Percentiles rank a stretch among this genome's conserved stretches.
Evolutionary conservation across 805 yeast genomes (phyloP).

Genomic region (Brettanomyces bruxellensis): DNA sequence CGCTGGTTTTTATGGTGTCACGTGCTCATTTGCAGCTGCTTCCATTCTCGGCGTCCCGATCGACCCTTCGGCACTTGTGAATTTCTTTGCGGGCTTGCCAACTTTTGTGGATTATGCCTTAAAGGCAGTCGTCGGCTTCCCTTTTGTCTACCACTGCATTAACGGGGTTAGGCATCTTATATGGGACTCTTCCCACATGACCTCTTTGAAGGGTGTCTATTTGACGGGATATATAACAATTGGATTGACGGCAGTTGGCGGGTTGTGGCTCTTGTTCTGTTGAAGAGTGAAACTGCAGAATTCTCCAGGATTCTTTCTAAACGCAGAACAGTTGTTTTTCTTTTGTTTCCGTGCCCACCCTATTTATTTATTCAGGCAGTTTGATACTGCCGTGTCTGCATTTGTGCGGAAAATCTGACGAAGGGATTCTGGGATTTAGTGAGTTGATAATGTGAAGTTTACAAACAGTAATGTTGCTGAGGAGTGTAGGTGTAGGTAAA

Average conservation of each 20-base stretch:
- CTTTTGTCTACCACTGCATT: slow-evolving; percentile 78
- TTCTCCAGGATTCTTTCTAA: too few relatives aligned
- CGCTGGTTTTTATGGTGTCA: slow-evolving; percentile 66
- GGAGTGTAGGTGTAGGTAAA: too few relatives aligned
- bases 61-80: slow-evolving; percentile 45
- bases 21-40: slow-evolving; percentile 65
- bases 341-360: not conserved
- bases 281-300: not conserved
- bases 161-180: slow-evolving; percentile 89
- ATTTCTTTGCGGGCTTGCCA: slow-evolving; percentile 56
- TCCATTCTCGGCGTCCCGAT: slow-evolving; percentile 51
- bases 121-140: slow-evolving; percentile 67
- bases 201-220: slow-evolving; percentile 81
- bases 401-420: too few relatives aligned
- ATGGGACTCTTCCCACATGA: slow-evolving; percentile 85
- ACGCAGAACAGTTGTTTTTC: not conserved
- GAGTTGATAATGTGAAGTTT: too few relatives aligned
- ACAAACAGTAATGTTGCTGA: too few relatives aligned
- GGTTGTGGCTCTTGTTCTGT: slow-evolving; percentile 45
- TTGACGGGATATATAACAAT: slow-evolving; percentile 83
- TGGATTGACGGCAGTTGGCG: slow-evolving; percentile 50
- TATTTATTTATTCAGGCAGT: not conserved
- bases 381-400: too few relatives aligned
- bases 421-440: too few relatives aligned
- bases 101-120: slow-evolving; percentile 47